Evolutionary conservation across 495 filamentous ascomycete species (phyloP).

Genomic region (Gamarada debralockiae): DNA sequence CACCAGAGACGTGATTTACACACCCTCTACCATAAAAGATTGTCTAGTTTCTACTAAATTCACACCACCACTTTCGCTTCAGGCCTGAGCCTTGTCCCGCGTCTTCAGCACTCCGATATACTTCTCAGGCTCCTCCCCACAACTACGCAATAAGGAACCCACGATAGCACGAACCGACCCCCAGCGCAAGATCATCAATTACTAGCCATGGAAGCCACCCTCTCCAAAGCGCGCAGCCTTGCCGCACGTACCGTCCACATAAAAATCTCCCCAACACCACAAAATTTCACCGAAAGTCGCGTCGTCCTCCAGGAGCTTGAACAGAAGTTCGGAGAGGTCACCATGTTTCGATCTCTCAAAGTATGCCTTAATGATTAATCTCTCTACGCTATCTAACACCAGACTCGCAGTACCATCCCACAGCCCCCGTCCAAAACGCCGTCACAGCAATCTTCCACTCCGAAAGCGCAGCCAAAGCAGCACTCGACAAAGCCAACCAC

Average conservation of each 20-base stretch:
- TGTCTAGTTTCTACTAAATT: no score
- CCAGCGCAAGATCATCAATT: no score
- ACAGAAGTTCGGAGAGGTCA: constrained; percentile 65
- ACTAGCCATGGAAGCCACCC: no score
- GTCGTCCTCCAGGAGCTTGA: constrained; percentile 67
- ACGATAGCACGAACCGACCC: no score
- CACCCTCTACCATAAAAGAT: no score
- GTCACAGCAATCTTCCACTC: constrained; percentile 32
- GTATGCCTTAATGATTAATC: constrained; percentile 36
- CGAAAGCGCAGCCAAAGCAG: constrained; percentile 11
- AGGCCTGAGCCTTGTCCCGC: no score
- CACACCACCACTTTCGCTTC: no score
- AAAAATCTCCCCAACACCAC: constrained; percentile 57
- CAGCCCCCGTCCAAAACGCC: constrained; percentile 29
- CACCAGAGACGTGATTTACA: no score
- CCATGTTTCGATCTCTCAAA: constrained; percentile 67
- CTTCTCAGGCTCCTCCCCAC: no score
- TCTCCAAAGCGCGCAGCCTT: constrained; percentile 1
- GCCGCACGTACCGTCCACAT: constrained; percentile 50
- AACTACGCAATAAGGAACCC: no score
- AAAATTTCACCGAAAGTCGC: constrained; percentile 63
- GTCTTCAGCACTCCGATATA: no score
- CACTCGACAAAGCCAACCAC: constrained; percentile 21
- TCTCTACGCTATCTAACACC: no score
- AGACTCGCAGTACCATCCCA: constrained; percentile 18